These are phyloP conservation scores for Sporothrix inflata DNA, from an alignment of 2,329 filamentous ascomycete genomes.

Conservation along the genomic window DNA sequence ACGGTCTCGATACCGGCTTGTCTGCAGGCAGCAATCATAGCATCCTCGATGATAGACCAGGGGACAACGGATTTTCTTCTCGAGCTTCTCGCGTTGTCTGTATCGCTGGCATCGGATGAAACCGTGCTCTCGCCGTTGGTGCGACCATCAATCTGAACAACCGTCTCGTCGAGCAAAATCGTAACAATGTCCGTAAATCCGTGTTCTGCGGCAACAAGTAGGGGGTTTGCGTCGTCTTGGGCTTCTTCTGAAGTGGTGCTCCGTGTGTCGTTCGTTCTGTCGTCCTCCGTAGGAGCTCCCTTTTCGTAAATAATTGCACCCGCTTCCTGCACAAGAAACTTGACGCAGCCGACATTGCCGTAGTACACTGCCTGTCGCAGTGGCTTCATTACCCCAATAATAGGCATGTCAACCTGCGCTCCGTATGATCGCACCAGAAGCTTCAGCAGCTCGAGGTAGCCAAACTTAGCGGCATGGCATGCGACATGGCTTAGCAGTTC, in stretches of 20 bases:
- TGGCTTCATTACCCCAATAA: not conserved
- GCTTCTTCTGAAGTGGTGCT: not conserved
- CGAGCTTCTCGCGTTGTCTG: not conserved
- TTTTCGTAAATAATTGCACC: not conserved
- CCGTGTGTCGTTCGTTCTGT: not conserved
- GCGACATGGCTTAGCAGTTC: not conserved
- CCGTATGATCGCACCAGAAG: not conserved
- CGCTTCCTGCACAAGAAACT: not conserved
- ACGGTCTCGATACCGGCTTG: not conserved
- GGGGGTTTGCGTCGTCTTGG: not conserved
- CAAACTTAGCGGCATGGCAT: not conserved
- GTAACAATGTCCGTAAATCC: not conserved
- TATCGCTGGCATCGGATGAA: not conserved
- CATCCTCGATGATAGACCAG: not conserved
- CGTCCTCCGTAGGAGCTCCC: not conserved
- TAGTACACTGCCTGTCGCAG: not conserved
- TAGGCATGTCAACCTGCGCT: not conserved
- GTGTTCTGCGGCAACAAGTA: not conserved
- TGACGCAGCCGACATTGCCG: not conserved
- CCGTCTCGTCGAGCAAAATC: not conserved
- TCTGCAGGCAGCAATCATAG: slow-evolving; percentile 9
- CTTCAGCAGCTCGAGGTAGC: not conserved
- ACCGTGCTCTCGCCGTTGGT: not conserved
- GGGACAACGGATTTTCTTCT: not conserved
- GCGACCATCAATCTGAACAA: not conserved